These are phyloP conservation scores for Blastobotrys muscicola DNA, from an alignment of 805 yeast genomes.

Conservation along the genomic window DNA sequence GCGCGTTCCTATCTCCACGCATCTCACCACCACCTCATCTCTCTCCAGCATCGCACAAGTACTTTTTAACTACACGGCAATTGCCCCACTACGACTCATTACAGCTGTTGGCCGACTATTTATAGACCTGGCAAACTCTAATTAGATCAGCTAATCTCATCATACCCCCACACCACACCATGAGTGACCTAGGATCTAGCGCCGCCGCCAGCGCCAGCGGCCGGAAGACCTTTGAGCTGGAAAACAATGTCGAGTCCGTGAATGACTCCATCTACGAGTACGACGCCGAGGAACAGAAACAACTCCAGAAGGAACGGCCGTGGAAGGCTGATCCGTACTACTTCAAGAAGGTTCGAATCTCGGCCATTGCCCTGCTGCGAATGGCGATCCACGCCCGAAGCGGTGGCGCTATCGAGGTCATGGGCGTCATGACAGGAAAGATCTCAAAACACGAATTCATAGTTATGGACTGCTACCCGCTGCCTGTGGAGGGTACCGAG, in stretches of 20 bases:
- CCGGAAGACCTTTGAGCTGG: slow-evolving; percentile 21
- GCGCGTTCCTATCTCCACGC: not conserved
- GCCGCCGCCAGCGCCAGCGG: not conserved
- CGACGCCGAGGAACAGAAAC: slow-evolving; percentile 23
- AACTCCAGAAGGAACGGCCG: slow-evolving; percentile 18
- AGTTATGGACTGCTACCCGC: slow-evolving; percentile 71
- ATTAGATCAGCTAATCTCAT: not conserved
- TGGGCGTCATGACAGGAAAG: slow-evolving; percentile 91
- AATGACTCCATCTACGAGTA: slow-evolving; percentile 19
- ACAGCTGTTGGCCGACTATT: too few relatives aligned
- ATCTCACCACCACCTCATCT: not conserved
- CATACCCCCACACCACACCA: not conserved
- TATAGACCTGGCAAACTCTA: not conserved
- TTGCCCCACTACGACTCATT: not conserved
- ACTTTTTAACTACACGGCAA: too few relatives aligned
- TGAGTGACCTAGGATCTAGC: not conserved
- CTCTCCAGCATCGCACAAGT: too few relatives aligned
- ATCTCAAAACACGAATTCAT: slow-evolving; percentile 38
- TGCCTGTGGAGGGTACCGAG: slow-evolving; percentile 95
- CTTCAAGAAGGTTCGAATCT: slow-evolving; percentile 53
- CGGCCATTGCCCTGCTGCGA: slow-evolving; percentile 62
- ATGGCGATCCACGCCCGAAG: slow-evolving; percentile 72
- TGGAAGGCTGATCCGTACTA: slow-evolving; percentile 45
- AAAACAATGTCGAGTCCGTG: slow-evolving; percentile 19
- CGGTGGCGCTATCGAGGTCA: slow-evolving; percentile 83